A percentile compares a stretch with the other conserved stretches of the same genome.
Conservation (phyloP, 176 grass and related monocot species). For the Typha latifolia region DNA sequence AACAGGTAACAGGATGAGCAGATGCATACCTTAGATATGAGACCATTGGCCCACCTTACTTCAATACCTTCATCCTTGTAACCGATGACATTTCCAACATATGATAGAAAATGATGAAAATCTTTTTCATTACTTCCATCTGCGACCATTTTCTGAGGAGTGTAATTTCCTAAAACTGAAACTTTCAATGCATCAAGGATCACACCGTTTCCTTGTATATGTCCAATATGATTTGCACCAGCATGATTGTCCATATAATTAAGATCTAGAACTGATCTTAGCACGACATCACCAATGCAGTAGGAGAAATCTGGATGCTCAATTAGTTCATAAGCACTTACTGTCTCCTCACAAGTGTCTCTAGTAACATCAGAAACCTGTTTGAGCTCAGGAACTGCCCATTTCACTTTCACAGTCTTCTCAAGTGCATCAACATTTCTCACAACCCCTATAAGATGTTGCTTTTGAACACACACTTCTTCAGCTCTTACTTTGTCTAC, state of each 20-base stretch:
- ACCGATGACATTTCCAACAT: conserved; percentile 69
- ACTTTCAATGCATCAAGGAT: too few species aligned
- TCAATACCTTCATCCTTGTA: conserved; percentile 64
- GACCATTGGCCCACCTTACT: conserved; percentile 84
- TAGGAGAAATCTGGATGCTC: conserved; percentile 85
- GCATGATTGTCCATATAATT: background rate
- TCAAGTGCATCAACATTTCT: conserved; percentile 66
- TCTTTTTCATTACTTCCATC: conserved; percentile 26
- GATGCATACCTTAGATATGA: conserved; percentile 69
- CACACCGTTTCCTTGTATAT: too few species aligned
- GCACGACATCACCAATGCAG: conserved; percentile 63
- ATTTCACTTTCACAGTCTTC: conserved; percentile 77
- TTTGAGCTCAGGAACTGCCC: conserved; percentile 37
- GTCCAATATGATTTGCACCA: too few species aligned
- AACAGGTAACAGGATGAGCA: background rate
- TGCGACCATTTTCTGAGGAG: conserved; percentile 32
- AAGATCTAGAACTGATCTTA: conserved; percentile 46
- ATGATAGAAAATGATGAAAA: conserved; percentile 58
- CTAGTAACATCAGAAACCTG: conserved; percentile 26
- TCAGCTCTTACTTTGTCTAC: conserved; percentile 51
- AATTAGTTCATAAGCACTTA: conserved; percentile 93
- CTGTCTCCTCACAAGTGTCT: conserved; percentile 51
- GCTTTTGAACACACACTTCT: conserved; percentile 24
- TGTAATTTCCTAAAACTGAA: too few species aligned
- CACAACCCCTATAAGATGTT: conserved; percentile 53